Evolutionary conservation across 2,329 filamentous ascomycete genomes (phyloP).

Genomic region (Botrytis sinoallii): DNA sequence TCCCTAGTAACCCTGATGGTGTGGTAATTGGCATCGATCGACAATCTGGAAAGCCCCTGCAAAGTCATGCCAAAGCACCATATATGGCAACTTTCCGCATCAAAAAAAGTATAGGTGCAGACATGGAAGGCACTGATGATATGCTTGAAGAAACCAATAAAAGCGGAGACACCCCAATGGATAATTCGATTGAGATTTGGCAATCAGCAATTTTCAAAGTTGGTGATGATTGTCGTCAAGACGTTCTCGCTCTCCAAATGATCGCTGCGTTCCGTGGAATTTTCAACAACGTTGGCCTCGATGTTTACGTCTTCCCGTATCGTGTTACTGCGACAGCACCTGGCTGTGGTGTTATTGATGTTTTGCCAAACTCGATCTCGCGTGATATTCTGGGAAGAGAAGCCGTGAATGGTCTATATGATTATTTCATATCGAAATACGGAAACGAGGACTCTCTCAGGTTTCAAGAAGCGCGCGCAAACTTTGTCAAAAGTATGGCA

Average conservation of each 20-base stretch:
- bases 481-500: slow-evolving; percentile 99
- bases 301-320: slow-evolving; percentile 96
- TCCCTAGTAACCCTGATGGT: slow-evolving; percentile 95
- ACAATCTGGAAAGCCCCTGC: slow-evolving; percentile 94
- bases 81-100: slow-evolving; percentile 99
- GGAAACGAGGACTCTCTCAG: slow-evolving; percentile 91
- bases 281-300: slow-evolving; percentile 89
- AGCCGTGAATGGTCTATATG: slow-evolving; percentile 95
- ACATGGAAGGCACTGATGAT: slow-evolving; percentile 51
- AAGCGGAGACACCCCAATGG: slow-evolving; percentile 37
- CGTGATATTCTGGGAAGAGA: slow-evolving; percentile 98
- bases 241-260: slow-evolving; percentile 95
- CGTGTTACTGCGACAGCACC: slow-evolving; percentile 96
- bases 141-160: slow-evolving; percentile 49
- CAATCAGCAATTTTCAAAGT: slow-evolving; percentile 99
- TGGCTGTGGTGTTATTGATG: slow-evolving; percentile 96
- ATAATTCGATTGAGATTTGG: slow-evolving; percentile 85
- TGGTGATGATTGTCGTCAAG: slow-evolving; percentile 95
- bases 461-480: slow-evolving; percentile 92
- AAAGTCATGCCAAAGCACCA: slow-evolving; percentile 96
- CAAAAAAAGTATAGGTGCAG: slow-evolving; percentile 66
- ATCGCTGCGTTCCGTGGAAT: slow-evolving; percentile 97
- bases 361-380: slow-evolving; percentile 94
- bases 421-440: slow-evolving; percentile 97
- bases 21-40: slow-evolving; percentile 97